Percentiles rank a stretch among this genome's conserved stretches.
phyloP scores from a whole-genome alignment of 345 rosid genomes.

The Salix viminalis region DNA sequence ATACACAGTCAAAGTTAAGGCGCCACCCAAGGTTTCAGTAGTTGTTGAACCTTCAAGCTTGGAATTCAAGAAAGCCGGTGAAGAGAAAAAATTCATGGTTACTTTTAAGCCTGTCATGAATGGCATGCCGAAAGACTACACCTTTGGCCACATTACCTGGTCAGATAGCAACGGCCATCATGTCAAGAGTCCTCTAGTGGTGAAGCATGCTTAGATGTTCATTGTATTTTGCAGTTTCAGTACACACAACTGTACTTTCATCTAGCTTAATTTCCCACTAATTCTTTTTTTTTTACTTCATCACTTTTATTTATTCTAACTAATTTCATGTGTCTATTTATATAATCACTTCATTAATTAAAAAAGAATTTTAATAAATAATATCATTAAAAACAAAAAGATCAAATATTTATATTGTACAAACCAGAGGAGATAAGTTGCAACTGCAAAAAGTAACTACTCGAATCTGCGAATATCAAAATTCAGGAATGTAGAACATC shows the following conservation, averaged over 20 bases:
- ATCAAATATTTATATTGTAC: no score
- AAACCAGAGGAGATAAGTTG: no score
- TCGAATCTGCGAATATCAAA: neutral
- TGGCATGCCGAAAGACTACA: neutral
- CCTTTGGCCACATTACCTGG: constrained; percentile 9
- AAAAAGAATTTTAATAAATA: no score
- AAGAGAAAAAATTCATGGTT: constrained; percentile 4
- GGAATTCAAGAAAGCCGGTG: neutral
- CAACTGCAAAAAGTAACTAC: constrained; percentile 18
- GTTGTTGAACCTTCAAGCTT: constrained; percentile 5
- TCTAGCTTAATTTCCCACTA: no score
- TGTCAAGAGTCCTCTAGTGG: constrained; percentile 15
- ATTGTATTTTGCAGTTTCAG: no score
- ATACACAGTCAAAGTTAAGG: neutral
- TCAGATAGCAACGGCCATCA: constrained; percentile 4
- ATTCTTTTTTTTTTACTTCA: no score
- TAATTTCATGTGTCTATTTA: no score
- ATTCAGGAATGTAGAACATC: no score
- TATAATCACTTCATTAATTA: no score
- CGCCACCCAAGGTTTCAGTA: neutral
- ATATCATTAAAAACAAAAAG: no score
- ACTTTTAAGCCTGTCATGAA: neutral
- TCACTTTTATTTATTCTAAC: no score
- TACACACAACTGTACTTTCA: no score
- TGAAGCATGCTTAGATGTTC: constrained; percentile 7